Conservation (phyloP, 305 asterid species). For the Fraxinus velutina region DNA sequence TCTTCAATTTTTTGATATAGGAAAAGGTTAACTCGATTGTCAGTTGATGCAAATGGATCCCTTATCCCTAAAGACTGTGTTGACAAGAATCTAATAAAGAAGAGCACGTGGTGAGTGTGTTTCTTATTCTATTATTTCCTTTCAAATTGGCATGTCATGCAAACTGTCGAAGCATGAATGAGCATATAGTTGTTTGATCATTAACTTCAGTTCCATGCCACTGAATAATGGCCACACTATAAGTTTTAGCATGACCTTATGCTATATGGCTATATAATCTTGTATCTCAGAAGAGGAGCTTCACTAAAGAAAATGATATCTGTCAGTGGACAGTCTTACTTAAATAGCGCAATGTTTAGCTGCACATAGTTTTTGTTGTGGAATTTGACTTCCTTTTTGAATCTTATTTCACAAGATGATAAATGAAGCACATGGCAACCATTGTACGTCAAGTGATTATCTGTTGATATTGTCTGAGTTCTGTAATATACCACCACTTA, state of each 20-base stretch:
- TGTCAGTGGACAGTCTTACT: neutral
- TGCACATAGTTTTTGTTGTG: neutral
- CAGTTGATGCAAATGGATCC: conserved; percentile 88
- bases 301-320: neutral
- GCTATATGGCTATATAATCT: neutral
- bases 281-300: neutral
- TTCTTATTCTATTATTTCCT: neutral
- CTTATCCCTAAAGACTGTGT: conserved; percentile 62
- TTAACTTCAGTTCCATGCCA: neutral
- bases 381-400: neutral
- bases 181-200: neutral
- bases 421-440: neutral
- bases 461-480: neutral
- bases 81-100: conserved; percentile 74
- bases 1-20: conserved; percentile 38
- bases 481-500: neutral
- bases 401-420: neutral
- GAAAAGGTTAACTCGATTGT: conserved; percentile 67
- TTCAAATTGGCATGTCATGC: neutral
- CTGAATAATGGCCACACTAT: neutral
- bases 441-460: neutral
- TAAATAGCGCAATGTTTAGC: neutral
- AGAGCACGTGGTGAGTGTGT: conserved; percentile 63
- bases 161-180: neutral
- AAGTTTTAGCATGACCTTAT: neutral